Evolutionary conservation across 2,329 filamentous ascomycete genomes (phyloP).

Genomic region (Diaporthe batatas): DNA sequence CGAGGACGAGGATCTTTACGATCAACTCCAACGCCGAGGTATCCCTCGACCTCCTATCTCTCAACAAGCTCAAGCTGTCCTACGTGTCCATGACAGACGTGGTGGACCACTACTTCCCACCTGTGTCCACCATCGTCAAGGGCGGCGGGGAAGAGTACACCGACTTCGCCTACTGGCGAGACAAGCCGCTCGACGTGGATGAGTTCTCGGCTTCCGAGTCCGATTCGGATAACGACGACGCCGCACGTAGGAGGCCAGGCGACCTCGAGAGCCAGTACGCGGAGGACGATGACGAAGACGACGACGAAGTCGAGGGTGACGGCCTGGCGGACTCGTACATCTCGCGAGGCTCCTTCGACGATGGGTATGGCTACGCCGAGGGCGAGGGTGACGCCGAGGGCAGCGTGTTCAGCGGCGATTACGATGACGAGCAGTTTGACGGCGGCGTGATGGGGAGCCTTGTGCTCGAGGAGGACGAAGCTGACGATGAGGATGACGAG

Average conservation of each 20-base stretch:
- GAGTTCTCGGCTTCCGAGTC: conserved; percentile 90
- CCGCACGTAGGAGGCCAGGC: conserved; percentile 49
- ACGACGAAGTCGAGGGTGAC: conserved; percentile 60
- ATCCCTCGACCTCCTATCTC: conserved; percentile 86
- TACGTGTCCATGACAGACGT: conserved; percentile 98
- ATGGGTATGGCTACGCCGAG: conserved; percentile 46
- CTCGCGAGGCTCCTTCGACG: conserved; percentile 54
- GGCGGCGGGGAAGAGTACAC: conserved; percentile 95
- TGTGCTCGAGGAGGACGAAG: conserved; percentile 62
- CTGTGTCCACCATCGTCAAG: conserved; percentile 86
- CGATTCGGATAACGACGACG: conserved; percentile 64
- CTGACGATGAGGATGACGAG: conserved; percentile 47
- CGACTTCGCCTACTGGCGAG: conserved; percentile 97
- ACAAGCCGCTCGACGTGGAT: conserved; percentile 84
- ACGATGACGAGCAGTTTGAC: conserved; percentile 57
- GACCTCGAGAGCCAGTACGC: conserved; percentile 65
- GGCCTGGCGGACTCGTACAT: conserved; percentile 61
- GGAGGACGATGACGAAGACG: conserved; percentile 58
- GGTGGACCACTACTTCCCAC: conserved; percentile 98
- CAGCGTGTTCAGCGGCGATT: conserved; percentile 58
- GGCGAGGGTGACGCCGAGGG: conserved; percentile 55
- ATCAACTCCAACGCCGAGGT: conserved; percentile 99
- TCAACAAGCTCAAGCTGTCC: conserved; percentile 96
- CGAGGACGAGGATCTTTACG: conserved; percentile 93
- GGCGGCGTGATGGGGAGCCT: conserved; percentile 54